Evolutionary conservation across 2,329 filamentous ascomycete species (phyloP).

Genomic region (Bipolaris sorokiniana): DNA sequence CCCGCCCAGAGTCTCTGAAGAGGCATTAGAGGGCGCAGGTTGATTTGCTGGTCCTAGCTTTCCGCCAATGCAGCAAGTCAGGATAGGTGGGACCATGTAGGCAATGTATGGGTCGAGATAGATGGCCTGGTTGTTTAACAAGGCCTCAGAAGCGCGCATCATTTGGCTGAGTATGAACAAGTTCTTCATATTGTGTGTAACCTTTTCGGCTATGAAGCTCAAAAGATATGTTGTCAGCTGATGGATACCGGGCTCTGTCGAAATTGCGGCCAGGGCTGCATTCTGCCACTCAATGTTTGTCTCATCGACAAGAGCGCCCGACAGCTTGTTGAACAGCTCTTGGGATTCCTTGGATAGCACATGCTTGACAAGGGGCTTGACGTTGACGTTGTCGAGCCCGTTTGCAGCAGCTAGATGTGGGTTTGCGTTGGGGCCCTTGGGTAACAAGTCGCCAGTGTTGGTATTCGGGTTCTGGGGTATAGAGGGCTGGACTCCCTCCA

Average conservation of each 20-base stretch:
- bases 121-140: conserved; percentile 82
- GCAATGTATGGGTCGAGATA: conserved; percentile 74
- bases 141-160: conserved; percentile 85
- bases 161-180: conserved; percentile 87
- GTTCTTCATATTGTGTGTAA: conserved; percentile 91
- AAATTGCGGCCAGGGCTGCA: conserved; percentile 83
- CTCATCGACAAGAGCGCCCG: conserved; percentile 85
- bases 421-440: conserved; percentile 89
- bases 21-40: conserved; percentile 56
- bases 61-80: conserved; percentile 88
- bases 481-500: conserved; percentile 95
- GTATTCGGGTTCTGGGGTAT: conserved; percentile 96
- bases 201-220: conserved; percentile 93
- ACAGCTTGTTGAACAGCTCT: conserved; percentile 96
- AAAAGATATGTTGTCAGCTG: conserved; percentile 97
- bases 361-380: conserved; percentile 94
- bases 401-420: conserved; percentile 81
- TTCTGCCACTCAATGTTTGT: conserved; percentile 84
- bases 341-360: conserved; percentile 95
- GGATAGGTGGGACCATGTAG: conserved; percentile 79
- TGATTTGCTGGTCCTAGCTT: conserved; percentile 70
- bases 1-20: conserved; percentile 55
- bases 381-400: conserved; percentile 80
- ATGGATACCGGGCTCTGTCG: conserved; percentile 89
- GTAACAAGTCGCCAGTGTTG: conserved; percentile 83